Evolutionary conservation across 1,284 basidiomycete genomes (phyloP).

Genomic region (Marasmius fiardii): DNA sequence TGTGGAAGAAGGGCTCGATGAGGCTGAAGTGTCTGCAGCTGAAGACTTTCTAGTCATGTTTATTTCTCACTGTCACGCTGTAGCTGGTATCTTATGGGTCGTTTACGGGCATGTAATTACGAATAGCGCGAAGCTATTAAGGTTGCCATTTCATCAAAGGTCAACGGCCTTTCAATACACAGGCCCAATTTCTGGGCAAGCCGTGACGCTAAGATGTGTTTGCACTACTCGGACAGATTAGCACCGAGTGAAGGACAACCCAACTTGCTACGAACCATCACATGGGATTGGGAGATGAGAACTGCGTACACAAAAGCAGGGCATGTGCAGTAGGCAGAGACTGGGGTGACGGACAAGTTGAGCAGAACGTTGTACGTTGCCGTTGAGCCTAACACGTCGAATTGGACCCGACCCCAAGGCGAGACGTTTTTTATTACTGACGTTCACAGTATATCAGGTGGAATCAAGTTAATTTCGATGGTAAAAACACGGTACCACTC

Average conservation of each 20-base stretch:
- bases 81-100: no score
- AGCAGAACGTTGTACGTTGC: conserved; percentile 61
- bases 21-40: no score
- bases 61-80: no score
- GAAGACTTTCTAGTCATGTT: no score
- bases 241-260: neutral
- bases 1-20: no score
- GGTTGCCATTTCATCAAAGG: conserved; percentile 42
- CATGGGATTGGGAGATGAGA: conserved; percentile 50
- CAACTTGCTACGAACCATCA: conserved; percentile 48
- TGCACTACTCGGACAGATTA: conserved; percentile 47
- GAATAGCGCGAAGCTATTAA: conserved; percentile 23
- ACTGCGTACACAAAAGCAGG: conserved; percentile 67
- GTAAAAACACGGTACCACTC: conserved; percentile 37
- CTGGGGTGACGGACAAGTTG: conserved; percentile 36
- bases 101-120: no score
- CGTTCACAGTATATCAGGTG: neutral
- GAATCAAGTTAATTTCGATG: neutral
- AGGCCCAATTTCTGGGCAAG: conserved; percentile 52
- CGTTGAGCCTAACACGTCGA: conserved; percentile 64
- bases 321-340: conserved; percentile 66
- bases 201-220: conserved; percentile 67
- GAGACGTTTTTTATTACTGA: conserved; percentile 63
- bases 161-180: conserved; percentile 46
- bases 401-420: conserved; percentile 54